Evolutionary conservation across 225 moss, liverwort and hornwort genomes (phyloP).

Genomic region (Thuidium tamariscinum): DNA sequence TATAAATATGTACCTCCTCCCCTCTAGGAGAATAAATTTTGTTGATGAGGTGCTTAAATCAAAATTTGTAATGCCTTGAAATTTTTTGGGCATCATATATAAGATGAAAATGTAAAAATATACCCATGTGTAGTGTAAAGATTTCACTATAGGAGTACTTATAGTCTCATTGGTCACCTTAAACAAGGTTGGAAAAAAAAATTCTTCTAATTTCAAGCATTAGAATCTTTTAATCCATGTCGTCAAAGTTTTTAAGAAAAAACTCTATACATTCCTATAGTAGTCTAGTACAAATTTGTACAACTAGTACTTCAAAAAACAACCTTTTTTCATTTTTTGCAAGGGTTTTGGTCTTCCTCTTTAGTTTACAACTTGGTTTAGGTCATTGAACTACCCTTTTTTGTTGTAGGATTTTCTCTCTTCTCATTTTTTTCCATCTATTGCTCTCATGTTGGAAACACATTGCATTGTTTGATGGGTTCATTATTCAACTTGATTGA

Average conservation of each 20-base stretch:
- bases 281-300: no score
- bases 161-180: rapidly evolving
- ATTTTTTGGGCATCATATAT: not conserved
- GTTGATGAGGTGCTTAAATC: rapidly evolving
- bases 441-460: rapidly evolving
- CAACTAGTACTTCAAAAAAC: no score
- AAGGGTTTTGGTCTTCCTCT: not conserved
- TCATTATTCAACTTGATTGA: not conserved
- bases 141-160: not conserved
- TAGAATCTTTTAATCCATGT: no score
- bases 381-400: not conserved
- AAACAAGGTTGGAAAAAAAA: rapidly evolving
- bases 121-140: not conserved
- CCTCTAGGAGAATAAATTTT: no score
- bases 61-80: not conserved
- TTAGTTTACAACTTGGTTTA: not conserved
- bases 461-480: not conserved
- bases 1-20: not conserved
- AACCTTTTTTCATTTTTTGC: not conserved
- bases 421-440: rapidly evolving
- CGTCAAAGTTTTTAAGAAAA: no score
- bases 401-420: not conserved
- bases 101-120: not conserved
- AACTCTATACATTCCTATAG: no score
- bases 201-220: no score